Evolutionary conservation across 768 basidiomycete genomes (phyloP), one percentile per base, ranked within the genome.

Genomic region (Tylopilus sp.): DNA sequence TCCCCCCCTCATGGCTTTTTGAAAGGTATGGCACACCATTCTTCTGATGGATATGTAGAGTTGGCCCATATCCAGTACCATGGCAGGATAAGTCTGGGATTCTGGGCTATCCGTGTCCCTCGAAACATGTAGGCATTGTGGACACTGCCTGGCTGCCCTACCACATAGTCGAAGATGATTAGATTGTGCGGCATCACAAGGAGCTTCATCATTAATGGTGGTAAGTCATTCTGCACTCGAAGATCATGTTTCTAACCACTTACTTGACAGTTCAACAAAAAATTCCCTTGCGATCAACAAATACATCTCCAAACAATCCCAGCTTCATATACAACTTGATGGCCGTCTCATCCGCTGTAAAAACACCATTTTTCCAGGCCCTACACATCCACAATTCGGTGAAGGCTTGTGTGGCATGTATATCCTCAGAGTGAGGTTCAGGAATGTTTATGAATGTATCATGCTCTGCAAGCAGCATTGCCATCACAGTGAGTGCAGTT

Each of bases 231-330:
- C 21, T 22, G n/a, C n/a, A n/a, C n/a, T n/a, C 38, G 11, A 22
- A 13, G 5, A 40, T 6, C 10, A n/a, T n/a, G n/a, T 33, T 33
- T 11, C 11, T 21, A 9, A 12, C 9, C 22, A 40, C 38, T 2
- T 24, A 45, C 30, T 31, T 45, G 30, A 33, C 22, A 51, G 16
- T 54, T 48, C 4, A 58, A 8, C 1, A n/a, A 58, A 19, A 43
- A 58, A 3, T 6, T 13, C 33, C 30, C 12, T 58, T 58, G 14
- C 37, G 6, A 10, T 58, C 34, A 30, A 28, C 44, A 25, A 54
- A 58, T 4, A 29, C 45, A 11, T 58, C 46, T 3, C 53, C 43
- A 25, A 30, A 46, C 2, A 30, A 6, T 0, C n/a, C 4, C 0
- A 26, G 56, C n/a, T 45, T 36, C 25, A 5, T 17, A 30, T 13